These are phyloP conservation scores for Trichophaea hybrida DNA, from an alignment of 2,329 filamentous ascomycete genomes.

Conservation along the genomic window DNA sequence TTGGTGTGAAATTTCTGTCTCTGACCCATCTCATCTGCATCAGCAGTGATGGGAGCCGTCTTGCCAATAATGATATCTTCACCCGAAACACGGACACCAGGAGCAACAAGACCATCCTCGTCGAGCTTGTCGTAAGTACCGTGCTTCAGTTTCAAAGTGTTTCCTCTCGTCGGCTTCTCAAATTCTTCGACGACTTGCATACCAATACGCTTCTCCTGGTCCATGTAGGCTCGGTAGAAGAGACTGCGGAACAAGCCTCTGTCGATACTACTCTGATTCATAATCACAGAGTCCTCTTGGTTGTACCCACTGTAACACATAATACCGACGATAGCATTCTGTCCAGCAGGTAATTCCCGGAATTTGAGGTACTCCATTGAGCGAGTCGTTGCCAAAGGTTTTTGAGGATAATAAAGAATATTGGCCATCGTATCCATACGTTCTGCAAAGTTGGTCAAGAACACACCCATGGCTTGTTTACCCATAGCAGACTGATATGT, in stretches of 20 bases:
- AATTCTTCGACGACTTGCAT: constrained; percentile 87
- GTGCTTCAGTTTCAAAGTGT: constrained; percentile 84
- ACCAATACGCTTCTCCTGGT: constrained; percentile 90
- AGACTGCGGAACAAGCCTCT: constrained; percentile 92
- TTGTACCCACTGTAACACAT: constrained; percentile 97
- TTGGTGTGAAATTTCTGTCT: constrained; percentile 81
- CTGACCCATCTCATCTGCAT: constrained; percentile 86
- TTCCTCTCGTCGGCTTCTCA: constrained; percentile 79
- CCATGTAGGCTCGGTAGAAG: constrained; percentile 95
- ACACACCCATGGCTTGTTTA: constrained; percentile 99
- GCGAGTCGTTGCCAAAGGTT: constrained; percentile 84
- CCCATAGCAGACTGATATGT: constrained; percentile 99
- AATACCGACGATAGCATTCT: constrained; percentile 97
- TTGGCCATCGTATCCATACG: constrained; percentile 99
- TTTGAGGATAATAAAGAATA: constrained; percentile 96
- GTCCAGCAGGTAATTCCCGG: constrained; percentile 87
- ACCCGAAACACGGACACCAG: constrained; percentile 85
- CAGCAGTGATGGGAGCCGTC: constrained; percentile 83
- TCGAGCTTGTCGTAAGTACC: constrained; percentile 96
- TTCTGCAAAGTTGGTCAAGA: constrained; percentile 88
- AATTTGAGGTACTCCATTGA: constrained; percentile 99
- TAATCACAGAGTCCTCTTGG: constrained; percentile 99
- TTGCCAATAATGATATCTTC: constrained; percentile 99
- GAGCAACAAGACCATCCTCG: constrained; percentile 85
- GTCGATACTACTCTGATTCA: constrained; percentile 99